Conservation (phyloP, 1,284 basidiomycete genomes). For the Irpex sp. region DNA sequence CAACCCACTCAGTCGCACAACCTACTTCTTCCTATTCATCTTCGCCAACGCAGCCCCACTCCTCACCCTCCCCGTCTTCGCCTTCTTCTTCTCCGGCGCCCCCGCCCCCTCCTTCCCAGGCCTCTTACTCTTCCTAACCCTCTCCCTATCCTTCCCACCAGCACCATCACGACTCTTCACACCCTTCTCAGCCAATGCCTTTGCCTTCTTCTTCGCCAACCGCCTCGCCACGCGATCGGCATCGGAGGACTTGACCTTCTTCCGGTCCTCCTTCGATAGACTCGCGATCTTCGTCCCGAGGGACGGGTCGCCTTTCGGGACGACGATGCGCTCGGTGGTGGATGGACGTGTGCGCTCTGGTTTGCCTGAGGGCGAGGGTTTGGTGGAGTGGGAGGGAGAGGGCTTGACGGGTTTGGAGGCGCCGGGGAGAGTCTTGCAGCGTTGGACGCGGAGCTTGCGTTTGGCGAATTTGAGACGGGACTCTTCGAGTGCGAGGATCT, state of each 20-base stretch:
- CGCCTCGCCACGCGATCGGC: slow-evolving; percentile 76
- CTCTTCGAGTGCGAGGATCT: slow-evolving; percentile 73
- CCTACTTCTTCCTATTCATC: slow-evolving; percentile 54
- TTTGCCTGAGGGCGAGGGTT: too few species aligned
- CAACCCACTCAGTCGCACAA: not conserved
- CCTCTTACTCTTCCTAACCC: slow-evolving; percentile 52
- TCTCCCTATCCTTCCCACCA: slow-evolving; percentile 28
- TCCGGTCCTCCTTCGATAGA: slow-evolving; percentile 82
- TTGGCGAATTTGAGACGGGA: slow-evolving; percentile 83
- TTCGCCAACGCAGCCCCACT: slow-evolving; percentile 52
- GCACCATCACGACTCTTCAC: slow-evolving; percentile 27
- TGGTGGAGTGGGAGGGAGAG: slow-evolving; percentile 9
- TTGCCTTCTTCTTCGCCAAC: slow-evolving; percentile 82
- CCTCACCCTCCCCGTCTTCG: slow-evolving; percentile 37
- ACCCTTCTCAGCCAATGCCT: slow-evolving; percentile 47
- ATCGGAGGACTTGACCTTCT: slow-evolving; percentile 73
- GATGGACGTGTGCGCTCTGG: slow-evolving; percentile 10
- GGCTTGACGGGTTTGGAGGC: slow-evolving; percentile 21
- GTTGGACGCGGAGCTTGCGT: slow-evolving; percentile 81
- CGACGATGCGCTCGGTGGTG: slow-evolving; percentile 18
- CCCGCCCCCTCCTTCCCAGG: slow-evolving; percentile 27
- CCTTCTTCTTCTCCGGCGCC: slow-evolving; percentile 34
- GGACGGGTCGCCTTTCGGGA: slow-evolving; percentile 74
- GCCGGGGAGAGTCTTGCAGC: slow-evolving; percentile 64
- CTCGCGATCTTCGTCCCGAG: slow-evolving; percentile 74